These are phyloP conservation scores for Nicotiana otophora DNA, from an alignment of 257 asterid species.

Conservation along the genomic window DNA sequence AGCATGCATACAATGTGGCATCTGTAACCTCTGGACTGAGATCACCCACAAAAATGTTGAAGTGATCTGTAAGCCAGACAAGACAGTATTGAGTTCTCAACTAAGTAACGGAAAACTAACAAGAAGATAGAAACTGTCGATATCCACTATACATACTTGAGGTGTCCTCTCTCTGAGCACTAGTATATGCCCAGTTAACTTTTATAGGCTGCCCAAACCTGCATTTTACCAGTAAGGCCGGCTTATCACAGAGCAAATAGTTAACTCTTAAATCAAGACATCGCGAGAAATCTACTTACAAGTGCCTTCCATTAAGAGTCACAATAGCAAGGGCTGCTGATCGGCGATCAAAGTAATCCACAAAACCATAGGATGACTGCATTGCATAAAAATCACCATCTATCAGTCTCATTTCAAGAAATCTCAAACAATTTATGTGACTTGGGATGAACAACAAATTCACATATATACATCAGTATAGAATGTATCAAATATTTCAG, in stretches of 20 bases:
- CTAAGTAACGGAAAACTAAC: background rate
- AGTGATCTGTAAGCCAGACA: conserved; percentile 46
- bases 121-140: background rate
- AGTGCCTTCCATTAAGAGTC: conserved; percentile 64
- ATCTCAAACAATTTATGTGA: background rate
- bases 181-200: conserved; percentile 87
- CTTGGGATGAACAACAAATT: background rate
- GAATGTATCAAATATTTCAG: background rate
- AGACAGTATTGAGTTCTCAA: background rate
- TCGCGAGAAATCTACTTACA: conserved; percentile 36
- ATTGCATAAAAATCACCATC: background rate
- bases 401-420: background rate
- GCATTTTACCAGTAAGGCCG: conserved; percentile 10
- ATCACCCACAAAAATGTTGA: conserved; percentile 79
- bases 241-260: background rate
- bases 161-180: conserved; percentile 78
- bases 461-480: background rate
- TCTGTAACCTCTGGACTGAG: conserved; percentile 93
- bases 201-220: conserved; percentile 84
- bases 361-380: conserved; percentile 89
- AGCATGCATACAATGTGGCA: conserved; percentile 63
- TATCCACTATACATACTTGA: conserved; percentile 35
- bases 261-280: background rate
- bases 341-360: conserved; percentile 72
- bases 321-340: conserved; percentile 67